These are phyloP conservation scores for Iris macrosiphon DNA, from an alignment of 106 monocot genomes.

Conservation along the genomic window DNA sequence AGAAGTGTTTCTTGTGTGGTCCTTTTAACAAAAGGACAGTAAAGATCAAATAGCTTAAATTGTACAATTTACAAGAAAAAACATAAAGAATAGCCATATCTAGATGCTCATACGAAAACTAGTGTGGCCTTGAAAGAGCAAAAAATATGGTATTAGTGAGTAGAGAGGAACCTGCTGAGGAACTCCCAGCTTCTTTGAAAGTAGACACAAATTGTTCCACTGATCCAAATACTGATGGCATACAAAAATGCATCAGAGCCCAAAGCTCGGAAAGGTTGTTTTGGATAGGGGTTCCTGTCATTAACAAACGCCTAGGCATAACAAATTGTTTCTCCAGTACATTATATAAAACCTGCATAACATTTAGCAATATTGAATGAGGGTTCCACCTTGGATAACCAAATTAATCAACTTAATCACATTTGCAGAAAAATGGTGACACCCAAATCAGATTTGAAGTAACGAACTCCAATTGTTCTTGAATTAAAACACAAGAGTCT, in stretches of 20 bases:
- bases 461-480: no score
- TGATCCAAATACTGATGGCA: conserved; percentile 81
- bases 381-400: neutral
- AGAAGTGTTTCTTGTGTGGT: no score
- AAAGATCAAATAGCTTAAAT: no score
- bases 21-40: no score
- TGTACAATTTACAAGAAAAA: no score
- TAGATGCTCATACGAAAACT: no score
- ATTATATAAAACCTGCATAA: conserved; percentile 84
- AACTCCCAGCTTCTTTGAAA: conserved; percentile 51
- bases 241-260: conserved; percentile 97
- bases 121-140: no score
- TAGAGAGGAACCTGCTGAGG: conserved; percentile 30
- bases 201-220: conserved; percentile 72
- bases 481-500: no score
- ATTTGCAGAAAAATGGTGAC: neutral
- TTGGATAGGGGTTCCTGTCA: conserved; percentile 97
- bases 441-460: neutral
- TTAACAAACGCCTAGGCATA: conserved; percentile 85
- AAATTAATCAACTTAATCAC: neutral
- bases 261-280: conserved; percentile 92
- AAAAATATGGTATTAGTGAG: no score
- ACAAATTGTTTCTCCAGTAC: conserved; percentile 67
- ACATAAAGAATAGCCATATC: no score
- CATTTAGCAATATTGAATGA: neutral